Evolutionary conservation across 75 land plant genomes (phyloP).

Genomic region (Pseudotsuga menziesii): DNA sequence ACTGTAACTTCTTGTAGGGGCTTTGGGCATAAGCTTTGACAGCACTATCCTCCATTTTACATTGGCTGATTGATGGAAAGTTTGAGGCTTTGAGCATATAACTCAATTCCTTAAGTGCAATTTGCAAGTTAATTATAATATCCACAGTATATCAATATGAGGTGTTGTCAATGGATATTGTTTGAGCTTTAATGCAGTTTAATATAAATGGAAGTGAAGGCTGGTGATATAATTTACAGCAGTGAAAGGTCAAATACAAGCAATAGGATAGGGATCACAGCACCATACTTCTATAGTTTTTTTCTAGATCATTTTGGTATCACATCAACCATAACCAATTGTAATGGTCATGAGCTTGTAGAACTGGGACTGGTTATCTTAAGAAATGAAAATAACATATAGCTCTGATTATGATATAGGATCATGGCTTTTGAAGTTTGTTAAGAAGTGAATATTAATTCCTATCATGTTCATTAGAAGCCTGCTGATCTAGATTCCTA

Average conservation of each 20-base stretch:
- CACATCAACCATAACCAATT: background rate
- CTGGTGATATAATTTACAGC: background rate
- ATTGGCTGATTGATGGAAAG: no score
- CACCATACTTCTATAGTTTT: background rate
- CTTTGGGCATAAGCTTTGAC: no score
- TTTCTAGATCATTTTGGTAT: background rate
- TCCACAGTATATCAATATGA: background rate
- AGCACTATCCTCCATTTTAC: no score
- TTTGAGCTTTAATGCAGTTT: background rate
- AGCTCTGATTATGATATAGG: background rate
- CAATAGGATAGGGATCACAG: background rate
- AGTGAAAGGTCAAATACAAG: background rate
- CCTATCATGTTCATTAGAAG: background rate
- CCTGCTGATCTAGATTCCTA: background rate
- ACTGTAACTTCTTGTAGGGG: no score
- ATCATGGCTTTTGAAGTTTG: background rate
- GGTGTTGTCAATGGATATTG: background rate
- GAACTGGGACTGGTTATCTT: no score
- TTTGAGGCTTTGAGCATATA: no score
- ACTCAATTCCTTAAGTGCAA: no score
- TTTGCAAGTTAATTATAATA: background rate
- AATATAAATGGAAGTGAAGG: background rate
- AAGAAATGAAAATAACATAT: background rate
- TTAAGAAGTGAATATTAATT: background rate
- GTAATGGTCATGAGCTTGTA: background rate